Evolutionary conservation across 768 basidiomycete species (phyloP).

Genomic region (Wakefieldia striispora): DNA sequence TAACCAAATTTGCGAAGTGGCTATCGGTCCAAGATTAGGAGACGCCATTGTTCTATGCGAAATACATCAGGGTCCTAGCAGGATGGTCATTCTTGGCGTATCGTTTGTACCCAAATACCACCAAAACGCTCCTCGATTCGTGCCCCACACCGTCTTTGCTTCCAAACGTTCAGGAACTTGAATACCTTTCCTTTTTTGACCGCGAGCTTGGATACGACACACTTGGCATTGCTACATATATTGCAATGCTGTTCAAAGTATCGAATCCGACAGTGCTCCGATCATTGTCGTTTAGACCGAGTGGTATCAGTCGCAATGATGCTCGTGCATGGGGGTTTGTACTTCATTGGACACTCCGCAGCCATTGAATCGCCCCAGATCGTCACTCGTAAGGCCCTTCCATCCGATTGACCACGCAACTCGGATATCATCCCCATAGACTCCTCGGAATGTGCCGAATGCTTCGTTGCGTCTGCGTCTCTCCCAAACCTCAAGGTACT

Average conservation of each 20-base stretch:
- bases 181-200: background rate
- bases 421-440: conserved; percentile 5
- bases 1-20: conserved; percentile 4
- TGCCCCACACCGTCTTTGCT: conserved; percentile 20
- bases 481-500: conserved; percentile 15
- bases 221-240: conserved; percentile 2
- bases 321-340: conserved; percentile 10
- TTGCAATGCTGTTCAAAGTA: conserved; percentile 11
- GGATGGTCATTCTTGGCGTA: too few relatives aligned
- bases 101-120: conserved; percentile 14
- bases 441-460: conserved; percentile 13
- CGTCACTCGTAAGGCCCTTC: conserved; percentile 15
- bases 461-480: conserved; percentile 12
- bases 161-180: conserved; percentile 23
- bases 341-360: conserved; percentile 11
- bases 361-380: conserved; percentile 14
- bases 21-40: conserved; percentile 17
- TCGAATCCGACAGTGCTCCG: conserved; percentile 5
- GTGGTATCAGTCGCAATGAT: conserved; percentile 14
- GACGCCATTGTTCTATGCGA: conserved; percentile 16
- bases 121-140: conserved; percentile 17
- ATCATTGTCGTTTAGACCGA: conserved; percentile 17
- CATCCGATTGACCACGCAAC: background rate
- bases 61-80: conserved; percentile 12
- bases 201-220: background rate